Evolutionary conservation across 2,329 filamentous ascomycete species (phyloP), one percentile per base, ranked within the genome.

Genomic region (Penicillium sp.): DNA sequence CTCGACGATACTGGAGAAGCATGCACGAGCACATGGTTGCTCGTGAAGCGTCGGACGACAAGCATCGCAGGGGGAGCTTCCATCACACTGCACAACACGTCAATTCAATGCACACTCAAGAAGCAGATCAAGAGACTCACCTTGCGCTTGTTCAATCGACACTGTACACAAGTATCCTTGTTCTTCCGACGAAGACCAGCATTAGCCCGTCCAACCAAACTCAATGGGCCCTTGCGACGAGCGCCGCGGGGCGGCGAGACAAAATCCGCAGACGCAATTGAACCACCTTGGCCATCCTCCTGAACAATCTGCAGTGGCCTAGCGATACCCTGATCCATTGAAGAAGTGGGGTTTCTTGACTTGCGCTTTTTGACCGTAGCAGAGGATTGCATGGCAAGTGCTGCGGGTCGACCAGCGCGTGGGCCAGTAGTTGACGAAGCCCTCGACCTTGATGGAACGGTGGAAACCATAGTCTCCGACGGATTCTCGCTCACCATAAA

Each of bases 131-230:
- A 18, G 35, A 49, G 19, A 49, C 57, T 52, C 57, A 73, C 71
- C 66, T 73, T 73, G 56, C 70, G 69, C 58, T 74, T 74, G 51
- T 72, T 72, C 52, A 72, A 52, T 18, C 71, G 65, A 47, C 72
- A 74, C 52, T 72, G 70, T 12, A 74, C 68, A 59, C 72, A 74
- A 4, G 72, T 73, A 46, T 68, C 71, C 60, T 71, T 73, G 51
- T 74, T 72, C 59, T 72, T 73, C 33, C 72, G 64, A 38, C 71
- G 66, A 54, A 72, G 40, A 16, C 70, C 71, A 31, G 71, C 71
- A 44, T 73, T 71, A 29, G 69, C 68, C 45, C 71, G 57, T 30
- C 70, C 70, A 25, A 66, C 66, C 57, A 68, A 67, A 31, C 59
- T 64, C 55, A 73, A 53, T 11, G 71, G 71, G 10, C 71, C 71